Percentiles rank a stretch among this genome's conserved stretches.
phyloP scores from a whole-genome alignment of 331 rosid species.

The Malus hybrid region DNA sequence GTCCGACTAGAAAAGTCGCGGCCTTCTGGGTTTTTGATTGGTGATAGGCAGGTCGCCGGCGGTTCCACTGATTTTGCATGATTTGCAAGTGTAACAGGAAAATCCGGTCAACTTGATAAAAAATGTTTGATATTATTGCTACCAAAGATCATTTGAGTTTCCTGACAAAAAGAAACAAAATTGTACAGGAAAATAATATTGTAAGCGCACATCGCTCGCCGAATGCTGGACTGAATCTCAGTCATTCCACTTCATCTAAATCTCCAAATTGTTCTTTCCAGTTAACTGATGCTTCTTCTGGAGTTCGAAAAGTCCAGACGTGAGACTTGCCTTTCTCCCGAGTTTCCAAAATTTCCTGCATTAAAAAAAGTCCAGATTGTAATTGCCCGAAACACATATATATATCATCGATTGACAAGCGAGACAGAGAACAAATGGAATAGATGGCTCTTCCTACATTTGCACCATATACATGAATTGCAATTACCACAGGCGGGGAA shows the following conservation, averaged over 20 bases:
- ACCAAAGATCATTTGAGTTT: background rate
- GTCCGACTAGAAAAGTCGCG: slow-evolving; percentile 1
- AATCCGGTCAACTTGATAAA: background rate
- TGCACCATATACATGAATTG: background rate
- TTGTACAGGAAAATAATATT: too few species aligned
- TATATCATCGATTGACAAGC: background rate
- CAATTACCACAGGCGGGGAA: background rate
- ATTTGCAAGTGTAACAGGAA: background rate
- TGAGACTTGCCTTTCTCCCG: slow-evolving; percentile 55
- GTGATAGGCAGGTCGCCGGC: background rate
- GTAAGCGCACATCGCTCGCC: background rate
- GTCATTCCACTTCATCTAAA: slow-evolving; percentile 44
- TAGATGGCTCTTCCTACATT: background rate
- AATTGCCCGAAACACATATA: background rate
- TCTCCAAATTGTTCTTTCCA: slow-evolving; percentile 52
- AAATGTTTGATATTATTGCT: background rate
- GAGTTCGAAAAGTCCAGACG: slow-evolving; percentile 65
- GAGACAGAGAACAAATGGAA: background rate
- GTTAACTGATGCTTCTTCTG: slow-evolving; percentile 51
- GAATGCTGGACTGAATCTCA: background rate
- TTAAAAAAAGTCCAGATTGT: slow-evolving; percentile 2
- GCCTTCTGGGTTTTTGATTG: background rate
- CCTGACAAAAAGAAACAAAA: background rate
- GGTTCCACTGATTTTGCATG: background rate
- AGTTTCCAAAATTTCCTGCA: slow-evolving; percentile 75